Base-by-base conservation (phyloP, 2,329 filamentous ascomycete genomes). In the Ceratocystis smalleyi region DNA sequence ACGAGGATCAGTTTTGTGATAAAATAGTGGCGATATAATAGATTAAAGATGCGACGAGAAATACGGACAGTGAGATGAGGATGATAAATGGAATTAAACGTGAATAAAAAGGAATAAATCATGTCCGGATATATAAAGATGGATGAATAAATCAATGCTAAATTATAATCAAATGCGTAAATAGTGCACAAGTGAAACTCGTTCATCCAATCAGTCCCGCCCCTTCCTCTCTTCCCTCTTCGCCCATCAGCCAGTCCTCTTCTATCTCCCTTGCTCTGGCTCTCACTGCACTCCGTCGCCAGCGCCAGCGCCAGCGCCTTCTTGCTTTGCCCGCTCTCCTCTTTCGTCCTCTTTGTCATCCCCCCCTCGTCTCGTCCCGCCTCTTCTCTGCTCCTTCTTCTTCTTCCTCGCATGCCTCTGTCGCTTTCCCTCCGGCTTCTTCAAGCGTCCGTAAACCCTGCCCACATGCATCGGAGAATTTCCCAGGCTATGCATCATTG, bases 401-500 rank as follows among this genome's bases (percentile, higher is more conserved):
- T 8, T 24, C 51, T 59, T 59, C 15, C 22, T 60, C 32, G 19
- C 43, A 1, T 22, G 7, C 32, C 43, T 60, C 27, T 43, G n/a
- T 19, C 17, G 35, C 57, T 35, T 22, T 35, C 43, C 19, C 32
- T 24, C 32, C 32, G 17, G 3, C n/a, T 60, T 60, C 40, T 55
- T 55, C 24, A 55, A 40, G 17, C 22, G 22, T 32, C 22, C 24
- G 51, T 32, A 55, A 40, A 55, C 22, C 30, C 32, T 4, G 24
- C 51, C 51, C 51, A 27, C 49, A 55, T 55, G 51, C 51, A 55
- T 55, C 51, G 51, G 51, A 55, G 51, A 55, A 17, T 55, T 55
- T 55, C 7, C 10, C 4, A 30, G n/a, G 10, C 51, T 30, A n/a
- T 55, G 51, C 24, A 55, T 19, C 24, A 27, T 30, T 30, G 24